A percentile compares a stretch with the other conserved stretches of the same genome.
phyloP scores from a whole-genome alignment of 441 rosid genomes.

The Cnidoscolus chayamansa region DNA sequence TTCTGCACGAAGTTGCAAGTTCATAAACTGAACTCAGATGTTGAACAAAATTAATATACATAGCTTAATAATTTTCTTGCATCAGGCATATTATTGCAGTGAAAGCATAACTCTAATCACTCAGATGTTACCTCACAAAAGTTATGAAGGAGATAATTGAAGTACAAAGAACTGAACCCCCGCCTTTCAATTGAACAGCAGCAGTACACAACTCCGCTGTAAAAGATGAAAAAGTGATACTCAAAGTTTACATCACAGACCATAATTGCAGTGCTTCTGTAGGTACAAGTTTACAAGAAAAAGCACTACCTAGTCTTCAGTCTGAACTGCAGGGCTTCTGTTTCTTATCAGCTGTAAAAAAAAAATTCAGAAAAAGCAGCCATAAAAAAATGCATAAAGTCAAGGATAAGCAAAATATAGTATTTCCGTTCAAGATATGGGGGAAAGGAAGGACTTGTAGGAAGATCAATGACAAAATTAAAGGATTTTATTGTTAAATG shows the following conservation, averaged over 20 bases:
- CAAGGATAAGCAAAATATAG: neutral
- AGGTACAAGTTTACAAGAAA: constrained; percentile 15
- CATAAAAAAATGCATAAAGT: constrained; percentile 2
- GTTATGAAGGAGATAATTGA: constrained; percentile 35
- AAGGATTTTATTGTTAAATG: neutral
- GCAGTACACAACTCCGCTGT: constrained; percentile 32
- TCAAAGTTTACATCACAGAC: constrained; percentile 28
- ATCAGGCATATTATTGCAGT: constrained; percentile 10
- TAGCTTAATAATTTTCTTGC: constrained; percentile 10
- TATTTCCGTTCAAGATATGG: neutral
- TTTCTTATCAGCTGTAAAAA: constrained; percentile 53
- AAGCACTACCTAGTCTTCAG: constrained; percentile 40
- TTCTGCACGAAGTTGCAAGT: constrained; percentile 1
- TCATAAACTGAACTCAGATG: neutral
- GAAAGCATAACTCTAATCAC: constrained; percentile 4
- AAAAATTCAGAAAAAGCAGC: constrained; percentile 19
- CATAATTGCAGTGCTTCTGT: constrained; percentile 18
- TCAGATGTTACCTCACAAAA: constrained; percentile 45
- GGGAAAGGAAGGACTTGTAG: neutral
- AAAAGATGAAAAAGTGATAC: constrained; percentile 30
- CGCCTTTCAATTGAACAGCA: constrained; percentile 36
- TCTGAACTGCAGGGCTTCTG: constrained; percentile 41
- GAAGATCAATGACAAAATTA: no score
- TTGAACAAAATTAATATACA: neutral
- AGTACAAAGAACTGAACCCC: constrained; percentile 34